These are phyloP conservation scores for Oxyria digyna DNA, from an alignment of 148 eudicot species.

Conservation along the genomic window DNA sequence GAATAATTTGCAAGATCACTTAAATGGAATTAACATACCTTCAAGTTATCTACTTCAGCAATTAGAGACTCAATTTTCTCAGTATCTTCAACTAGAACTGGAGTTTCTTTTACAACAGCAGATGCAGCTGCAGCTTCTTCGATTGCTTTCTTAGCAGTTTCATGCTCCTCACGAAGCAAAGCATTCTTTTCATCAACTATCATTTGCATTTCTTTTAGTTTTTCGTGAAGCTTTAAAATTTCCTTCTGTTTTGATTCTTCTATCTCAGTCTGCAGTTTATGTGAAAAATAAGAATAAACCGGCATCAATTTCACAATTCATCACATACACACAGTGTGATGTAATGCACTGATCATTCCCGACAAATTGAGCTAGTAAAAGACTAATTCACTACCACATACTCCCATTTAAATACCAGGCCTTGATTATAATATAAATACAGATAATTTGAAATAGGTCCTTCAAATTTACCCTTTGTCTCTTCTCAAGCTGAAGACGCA, in stretches of 20 bases:
- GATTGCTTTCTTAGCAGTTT: slow-evolving; percentile 30
- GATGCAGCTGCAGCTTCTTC: slow-evolving; percentile 38
- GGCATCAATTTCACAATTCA: neutral
- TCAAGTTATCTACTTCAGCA: slow-evolving; percentile 60
- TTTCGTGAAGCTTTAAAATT: slow-evolving; percentile 45
- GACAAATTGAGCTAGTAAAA: neutral
- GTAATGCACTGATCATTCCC: neutral
- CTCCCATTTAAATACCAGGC: neutral
- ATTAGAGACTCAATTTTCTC: slow-evolving; percentile 47
- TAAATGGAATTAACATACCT: slow-evolving; percentile 30
- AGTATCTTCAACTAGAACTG: slow-evolving; percentile 66
- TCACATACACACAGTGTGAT: neutral
- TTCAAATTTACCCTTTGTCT: slow-evolving; percentile 58
- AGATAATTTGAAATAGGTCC: neutral
- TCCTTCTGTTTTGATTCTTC: slow-evolving; percentile 72
- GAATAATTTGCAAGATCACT: neutral
- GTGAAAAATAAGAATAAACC: slow-evolving; percentile 6
- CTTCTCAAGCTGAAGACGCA: slow-evolving; percentile 74
- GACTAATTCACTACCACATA: neutral
- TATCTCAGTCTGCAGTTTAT: slow-evolving; percentile 59
- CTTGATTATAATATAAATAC: neutral
- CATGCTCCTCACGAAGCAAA: slow-evolving; percentile 16
- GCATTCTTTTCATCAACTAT: slow-evolving; percentile 47
- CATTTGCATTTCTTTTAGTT: slow-evolving; percentile 48
- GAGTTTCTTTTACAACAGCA: slow-evolving; percentile 51